Evolutionary conservation across 306 rosid species (phyloP), one percentile per base, ranked within the genome.

Genomic region (Arachis hypogaea): DNA sequence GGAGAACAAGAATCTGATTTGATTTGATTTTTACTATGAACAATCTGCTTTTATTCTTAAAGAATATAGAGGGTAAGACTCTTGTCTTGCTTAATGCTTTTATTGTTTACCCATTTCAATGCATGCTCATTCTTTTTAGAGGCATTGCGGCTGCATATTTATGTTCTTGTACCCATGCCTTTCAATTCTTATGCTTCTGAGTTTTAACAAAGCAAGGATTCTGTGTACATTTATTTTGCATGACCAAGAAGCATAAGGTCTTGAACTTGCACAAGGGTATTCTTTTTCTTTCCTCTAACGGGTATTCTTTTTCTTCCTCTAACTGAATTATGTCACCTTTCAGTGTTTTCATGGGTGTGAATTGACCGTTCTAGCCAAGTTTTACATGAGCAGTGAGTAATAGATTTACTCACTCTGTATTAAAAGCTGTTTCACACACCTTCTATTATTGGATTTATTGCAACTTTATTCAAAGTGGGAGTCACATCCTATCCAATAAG

Each of bases 121-220:
- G 70, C 81, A 68, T 57, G 38, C 29, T 9, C 62, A 44, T 68
- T 71, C 69, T 71, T 52, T 68, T 68, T 70, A 54, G 74, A 77
- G 76, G 36, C 29, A 22, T 52, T 68, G 55, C 9, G 11, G 56
- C 54, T 77, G 43, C 33, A 59, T 36, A 67, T 50, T 56, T 66
- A 59, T 43, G 10, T 42, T 62, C 65, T 50, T 66, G 82, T 41
- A 14, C 55, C 58, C 88, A 83, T 75, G 80, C 70, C 30, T 80
- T 83, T 74, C 49, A 33, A 33, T 33, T 33, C 38, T 33, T 33
- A 76, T 79, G 82, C 79, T 79, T 71, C 62, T 10, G 68, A 76
- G 50, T 86, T 82, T 75, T 33, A 59, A 33, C 69, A 61, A 67
- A 81, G 79, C 83, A 83, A 83, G 66, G 77, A 50, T 82, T 67